Base-by-base conservation (phyloP, 352 stramenopile species). In the Pythium insidiosum region DNA sequence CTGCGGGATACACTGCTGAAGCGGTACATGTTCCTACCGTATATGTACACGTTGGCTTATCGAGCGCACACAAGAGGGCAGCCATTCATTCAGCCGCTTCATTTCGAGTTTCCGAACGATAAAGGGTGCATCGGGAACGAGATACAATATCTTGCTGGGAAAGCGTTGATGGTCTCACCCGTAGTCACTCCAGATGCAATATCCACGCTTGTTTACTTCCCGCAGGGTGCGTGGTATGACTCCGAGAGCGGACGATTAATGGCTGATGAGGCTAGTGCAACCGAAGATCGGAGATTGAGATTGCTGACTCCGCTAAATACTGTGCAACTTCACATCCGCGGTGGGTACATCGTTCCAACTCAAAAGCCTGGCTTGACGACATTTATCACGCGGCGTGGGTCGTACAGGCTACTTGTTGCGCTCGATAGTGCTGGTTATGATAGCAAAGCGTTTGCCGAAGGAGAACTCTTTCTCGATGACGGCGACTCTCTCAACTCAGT, bases 11-110 rank as follows among this genome's bases (percentile, higher is more conserved):
- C 66, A 16, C 39, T 94, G 36, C 34, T 84, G 21, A 61, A 53
- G 11, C 75, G 84, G 1, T 94, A 93, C 41, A 50, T 56, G 1
- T 73, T 88, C 21, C 44, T 94, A 24, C 81, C 84, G n/a, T 93
- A 88, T 54, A 65, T 93, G 57, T 94, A 94, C 52, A 88, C 84
- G 19, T 65, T 85, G 33, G 76, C 94, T 20, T 90, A 70, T 46
- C 46, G 62, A 20, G 76, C 83, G 0, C 60, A 85, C 41, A 36
- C 34, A 0, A 38, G 52, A 3, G 83, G 83, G 0, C 56, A 33
- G 13, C 57, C 71, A 0, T 70, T 90, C 9, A 61, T 73, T 38
- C 69, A 66, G 6, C 66, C 67, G 3, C 53, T 94, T 0, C 69
- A 61, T 3, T 70, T 89, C 21, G 76, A 89, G 25, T 94, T 88